Evolutionary conservation across 768 basidiomycete genomes (phyloP).

Genomic region (Rubroboletus satanas): DNA sequence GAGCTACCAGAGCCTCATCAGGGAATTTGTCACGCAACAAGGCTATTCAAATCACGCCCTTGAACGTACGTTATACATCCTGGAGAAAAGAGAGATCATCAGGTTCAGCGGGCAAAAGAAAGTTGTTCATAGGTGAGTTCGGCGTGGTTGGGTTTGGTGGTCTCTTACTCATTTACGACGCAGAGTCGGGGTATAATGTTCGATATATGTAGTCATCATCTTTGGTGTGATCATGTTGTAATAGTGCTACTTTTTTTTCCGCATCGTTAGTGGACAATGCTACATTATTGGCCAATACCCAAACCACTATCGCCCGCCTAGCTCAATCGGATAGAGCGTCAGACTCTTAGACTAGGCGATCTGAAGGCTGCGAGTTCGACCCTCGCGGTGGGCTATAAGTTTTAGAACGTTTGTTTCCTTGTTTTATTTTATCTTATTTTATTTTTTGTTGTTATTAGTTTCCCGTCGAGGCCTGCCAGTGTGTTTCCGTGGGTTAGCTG

Average conservation of each 20-base stretch:
- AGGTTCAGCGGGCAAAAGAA: constrained; percentile 65
- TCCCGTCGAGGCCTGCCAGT: not conserved
- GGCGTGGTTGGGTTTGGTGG: not conserved
- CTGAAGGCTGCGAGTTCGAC: constrained; percentile 65
- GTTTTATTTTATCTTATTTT: not conserved
- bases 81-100: constrained; percentile 96
- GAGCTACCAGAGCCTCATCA: constrained; percentile 87
- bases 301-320: constrained; percentile 43
- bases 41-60: constrained; percentile 88
- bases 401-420: not conserved
- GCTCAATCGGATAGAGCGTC: constrained; percentile 68
- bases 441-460: not conserved
- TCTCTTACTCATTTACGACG: not conserved
- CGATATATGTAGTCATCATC: not conserved
- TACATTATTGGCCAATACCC: not conserved
- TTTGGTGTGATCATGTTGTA: constrained; percentile 2
- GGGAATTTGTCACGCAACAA: constrained; percentile 92
- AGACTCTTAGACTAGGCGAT: constrained; percentile 55
- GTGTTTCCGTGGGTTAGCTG: not conserved
- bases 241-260: not conserved
- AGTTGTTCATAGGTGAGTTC: constrained; percentile 45
- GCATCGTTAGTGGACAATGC: not conserved
- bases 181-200: constrained; percentile 30
- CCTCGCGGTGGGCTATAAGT: constrained; percentile 54
- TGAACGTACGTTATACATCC: constrained; percentile 82